Conservation (phyloP, 768 basidiomycete species). For the Sporobolomyces phaffii region DNA sequence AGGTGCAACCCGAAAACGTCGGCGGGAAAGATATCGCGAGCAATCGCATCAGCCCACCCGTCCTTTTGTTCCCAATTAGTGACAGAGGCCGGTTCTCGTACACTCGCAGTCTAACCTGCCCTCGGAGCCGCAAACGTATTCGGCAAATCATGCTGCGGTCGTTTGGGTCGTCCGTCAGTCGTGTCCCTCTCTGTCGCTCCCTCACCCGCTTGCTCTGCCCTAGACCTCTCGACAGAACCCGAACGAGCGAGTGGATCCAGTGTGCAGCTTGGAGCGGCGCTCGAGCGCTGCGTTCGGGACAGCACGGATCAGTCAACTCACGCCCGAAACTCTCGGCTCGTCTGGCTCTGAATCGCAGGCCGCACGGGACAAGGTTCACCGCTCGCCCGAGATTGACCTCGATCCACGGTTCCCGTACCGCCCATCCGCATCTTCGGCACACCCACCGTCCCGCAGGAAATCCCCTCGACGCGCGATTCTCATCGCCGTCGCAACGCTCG, state of each 20-base stretch:
- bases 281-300: too few species aligned
- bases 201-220: background rate
- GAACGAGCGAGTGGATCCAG: too few species aligned
- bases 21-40: too few species aligned
- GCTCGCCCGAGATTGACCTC: slow-evolving; percentile 4
- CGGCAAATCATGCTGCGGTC: slow-evolving; percentile 2
- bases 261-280: too few species aligned
- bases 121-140: too few species aligned
- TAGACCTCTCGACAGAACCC: too few species aligned
- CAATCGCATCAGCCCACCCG: too few species aligned
- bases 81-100: too few species aligned
- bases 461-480: background rate
- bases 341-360: background rate
- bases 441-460: background rate
- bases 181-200: background rate
- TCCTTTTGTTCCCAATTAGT: too few species aligned
- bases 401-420: background rate
- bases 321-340: too few species aligned
- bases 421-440: background rate
- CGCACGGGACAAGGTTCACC: background rate
- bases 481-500: background rate
- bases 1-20: too few species aligned
- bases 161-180: slow-evolving; percentile 1
- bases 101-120: too few species aligned
- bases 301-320: background rate